Evolutionary conservation across 306 rosid genomes (phyloP), one percentile per base, ranked within the genome.

Genomic region (Biancaea sappan): DNA sequence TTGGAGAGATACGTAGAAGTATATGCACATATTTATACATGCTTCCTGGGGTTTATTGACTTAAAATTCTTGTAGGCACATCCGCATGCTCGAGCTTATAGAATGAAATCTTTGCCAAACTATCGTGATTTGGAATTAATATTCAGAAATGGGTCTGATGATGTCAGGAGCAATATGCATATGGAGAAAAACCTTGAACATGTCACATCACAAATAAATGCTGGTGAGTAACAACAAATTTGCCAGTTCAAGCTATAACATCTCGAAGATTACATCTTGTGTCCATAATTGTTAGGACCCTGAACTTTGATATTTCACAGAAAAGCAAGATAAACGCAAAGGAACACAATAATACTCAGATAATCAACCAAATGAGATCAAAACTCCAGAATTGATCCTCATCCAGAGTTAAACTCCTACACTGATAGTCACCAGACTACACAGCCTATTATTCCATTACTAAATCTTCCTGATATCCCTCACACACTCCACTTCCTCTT

Each of bases 101-200:
- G 91, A 87, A 82, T 79, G 54, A 91, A 88, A 77, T 72, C 81
- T 66, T 81, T 88, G 76, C 96, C 96, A 68, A 88, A 86, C 81
- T 88, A 85, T 73, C 77, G 57, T 63, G 85, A 86, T 79, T 80
- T 91, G 89, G 75, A 78, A 73, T 88, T 86, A 52, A 76, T 91
- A 76, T 91, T 86, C 77, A 84, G 84, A 73, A 65, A 76, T 37
- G 79, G 62, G 67, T 35, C 67, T 76, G 90, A 76, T 46, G 74
- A 75, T 78, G 86, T 72, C 71, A 77, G 50, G 66, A 73, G 62
- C 63, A 75, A 74, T 78, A 63, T 81, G 58, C 84, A 67, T 63
- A 82, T 15, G 77, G 86, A 78, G 70, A 72, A 77, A 76, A 74
- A 50, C 79, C 75, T 68, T 46, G 84, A 72, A 69, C 83, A 86